phyloP scores from a whole-genome alignment of 768 basidiomycete species.

The Sporobolomyces roseus region DNA sequence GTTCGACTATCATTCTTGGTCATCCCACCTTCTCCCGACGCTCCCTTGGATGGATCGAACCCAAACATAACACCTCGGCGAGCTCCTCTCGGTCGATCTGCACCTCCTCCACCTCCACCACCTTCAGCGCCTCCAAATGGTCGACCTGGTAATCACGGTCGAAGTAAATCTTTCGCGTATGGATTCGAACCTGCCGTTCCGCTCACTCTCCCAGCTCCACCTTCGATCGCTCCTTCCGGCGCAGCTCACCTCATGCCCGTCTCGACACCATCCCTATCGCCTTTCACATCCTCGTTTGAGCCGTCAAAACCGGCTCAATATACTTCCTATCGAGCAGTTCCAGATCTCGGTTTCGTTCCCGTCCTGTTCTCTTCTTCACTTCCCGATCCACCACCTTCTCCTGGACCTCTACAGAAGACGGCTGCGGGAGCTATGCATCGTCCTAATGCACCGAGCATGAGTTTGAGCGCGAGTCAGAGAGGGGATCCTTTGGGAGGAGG shows the following conservation, averaged over 20 bases:
- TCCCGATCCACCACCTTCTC: conserved; percentile 22
- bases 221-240: conserved; percentile 39
- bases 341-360: conserved; percentile 45
- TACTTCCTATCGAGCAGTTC: conserved; percentile 45
- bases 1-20: conserved; percentile 82
- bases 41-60: conserved; percentile 47
- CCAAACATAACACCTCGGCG: conserved; percentile 53
- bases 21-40: conserved; percentile 54
- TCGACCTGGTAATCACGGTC: conserved; percentile 18
- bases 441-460: conserved; percentile 14
- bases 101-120: conserved; percentile 48
- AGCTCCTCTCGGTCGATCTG: conserved; percentile 52
- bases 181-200: conserved; percentile 40
- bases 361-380: conserved; percentile 41
- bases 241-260: conserved; percentile 45
- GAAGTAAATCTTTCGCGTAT: conserved; percentile 43
- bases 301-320: conserved; percentile 18
- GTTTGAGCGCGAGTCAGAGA: conserved; percentile 4
- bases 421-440: conserved; percentile 29
- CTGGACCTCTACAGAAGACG: conserved; percentile 35
- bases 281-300: conserved; percentile 38
- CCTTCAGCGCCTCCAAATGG: neutral
- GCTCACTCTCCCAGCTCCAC: conserved; percentile 36
- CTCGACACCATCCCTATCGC: neutral
- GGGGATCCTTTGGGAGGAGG: conserved; percentile 44